Conservation (phyloP, 139 green algal species). For the Picochlorum sp. region DNA sequence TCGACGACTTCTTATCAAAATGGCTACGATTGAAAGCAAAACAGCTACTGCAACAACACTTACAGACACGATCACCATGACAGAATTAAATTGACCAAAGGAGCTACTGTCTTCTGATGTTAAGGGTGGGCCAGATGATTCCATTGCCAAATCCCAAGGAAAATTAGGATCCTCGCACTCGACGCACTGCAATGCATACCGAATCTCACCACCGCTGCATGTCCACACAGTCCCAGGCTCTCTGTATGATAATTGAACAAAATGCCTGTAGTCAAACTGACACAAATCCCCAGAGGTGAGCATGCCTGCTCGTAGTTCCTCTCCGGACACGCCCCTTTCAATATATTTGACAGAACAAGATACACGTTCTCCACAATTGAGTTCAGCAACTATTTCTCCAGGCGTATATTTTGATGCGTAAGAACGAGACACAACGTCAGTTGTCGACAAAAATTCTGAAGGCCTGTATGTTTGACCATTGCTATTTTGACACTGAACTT, state of each 20-base stretch:
- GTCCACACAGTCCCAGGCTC: background rate
- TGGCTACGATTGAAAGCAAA: background rate
- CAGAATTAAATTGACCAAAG: background rate
- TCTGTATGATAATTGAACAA: constrained; percentile 1
- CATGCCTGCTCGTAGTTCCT: background rate
- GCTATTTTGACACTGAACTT: too few relatives aligned
- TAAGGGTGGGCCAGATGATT: background rate
- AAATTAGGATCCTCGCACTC: constrained; percentile 1
- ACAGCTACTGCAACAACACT: constrained; percentile 2
- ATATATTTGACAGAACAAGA: too few relatives aligned
- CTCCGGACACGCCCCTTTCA: too few relatives aligned
- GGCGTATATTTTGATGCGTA: too few relatives aligned
- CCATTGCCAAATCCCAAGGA: background rate
- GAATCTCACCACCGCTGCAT: background rate
- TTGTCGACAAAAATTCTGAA: too few relatives aligned
- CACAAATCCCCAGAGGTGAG: background rate
- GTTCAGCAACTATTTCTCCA: too few relatives aligned
- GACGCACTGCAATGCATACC: background rate
- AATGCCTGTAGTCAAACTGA: constrained; percentile 3
- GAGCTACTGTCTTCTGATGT: background rate
- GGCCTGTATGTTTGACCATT: too few relatives aligned
- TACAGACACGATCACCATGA: constrained; percentile 6
- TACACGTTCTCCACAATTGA: too few relatives aligned
- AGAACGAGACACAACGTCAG: too few relatives aligned
- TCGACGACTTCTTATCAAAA: background rate